Conservation (phyloP, 2,329 filamentous ascomycete species). For the Verticillium dahliae region DNA sequence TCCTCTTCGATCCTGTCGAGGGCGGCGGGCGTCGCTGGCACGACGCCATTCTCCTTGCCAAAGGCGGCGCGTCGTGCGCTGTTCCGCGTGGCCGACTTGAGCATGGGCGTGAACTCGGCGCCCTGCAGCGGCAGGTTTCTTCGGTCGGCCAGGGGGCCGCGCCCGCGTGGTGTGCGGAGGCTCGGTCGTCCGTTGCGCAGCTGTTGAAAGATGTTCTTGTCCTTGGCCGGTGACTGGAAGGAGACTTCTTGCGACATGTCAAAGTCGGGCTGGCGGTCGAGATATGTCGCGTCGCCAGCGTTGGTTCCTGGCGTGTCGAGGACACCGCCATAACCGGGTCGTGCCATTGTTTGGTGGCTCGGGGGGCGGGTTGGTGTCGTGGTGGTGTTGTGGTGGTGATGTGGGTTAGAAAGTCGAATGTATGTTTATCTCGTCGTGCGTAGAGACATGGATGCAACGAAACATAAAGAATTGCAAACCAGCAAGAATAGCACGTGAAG, state of each 20-base stretch:
- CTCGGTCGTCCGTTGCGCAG: constrained; percentile 61
- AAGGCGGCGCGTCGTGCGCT: constrained; percentile 54
- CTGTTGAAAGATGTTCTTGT: constrained; percentile 69
- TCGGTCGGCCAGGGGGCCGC: constrained; percentile 64
- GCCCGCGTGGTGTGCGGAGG: constrained; percentile 68
- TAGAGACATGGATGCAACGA: constrained; percentile 1
- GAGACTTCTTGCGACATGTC: constrained; percentile 85
- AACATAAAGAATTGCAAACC: constrained; percentile 1
- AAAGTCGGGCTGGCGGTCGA: constrained; percentile 63
- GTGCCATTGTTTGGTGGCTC: constrained; percentile 47
- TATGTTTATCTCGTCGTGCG: not conserved
- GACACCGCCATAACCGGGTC: constrained; percentile 53
- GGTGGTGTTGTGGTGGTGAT: not conserved
- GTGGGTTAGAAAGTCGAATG: not conserved
- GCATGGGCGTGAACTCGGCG: constrained; percentile 87
- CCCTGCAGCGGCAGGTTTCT: constrained; percentile 64
- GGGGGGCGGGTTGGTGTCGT: not conserved
- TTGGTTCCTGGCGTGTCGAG: constrained; percentile 86
- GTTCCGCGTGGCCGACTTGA: constrained; percentile 73
- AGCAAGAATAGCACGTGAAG: constrained; percentile 5
- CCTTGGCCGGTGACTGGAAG: constrained; percentile 73
- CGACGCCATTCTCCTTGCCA: constrained; percentile 56
- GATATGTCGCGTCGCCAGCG: constrained; percentile 75
- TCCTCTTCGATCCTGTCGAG: constrained; percentile 61
- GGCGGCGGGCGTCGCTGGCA: constrained; percentile 65